Conservation (phyloP, 2,329 filamentous ascomycete genomes). For the Cladobotryum protrusum region DNA sequence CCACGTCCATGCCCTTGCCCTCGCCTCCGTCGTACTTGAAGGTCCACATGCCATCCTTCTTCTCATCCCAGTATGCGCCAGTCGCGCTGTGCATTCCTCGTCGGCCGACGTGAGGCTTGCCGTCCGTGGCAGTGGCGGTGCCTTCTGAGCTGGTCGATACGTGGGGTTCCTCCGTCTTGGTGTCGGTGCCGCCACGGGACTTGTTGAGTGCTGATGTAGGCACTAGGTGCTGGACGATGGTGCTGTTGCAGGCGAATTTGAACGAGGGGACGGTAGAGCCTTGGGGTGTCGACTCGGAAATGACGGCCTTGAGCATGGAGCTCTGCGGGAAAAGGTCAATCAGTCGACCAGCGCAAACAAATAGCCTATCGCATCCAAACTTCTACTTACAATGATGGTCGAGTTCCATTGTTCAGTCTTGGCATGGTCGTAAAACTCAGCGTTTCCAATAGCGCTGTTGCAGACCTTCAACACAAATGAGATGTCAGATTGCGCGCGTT, state of each 20-base stretch:
- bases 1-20: conserved; percentile 61
- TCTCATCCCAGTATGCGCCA: conserved; percentile 84
- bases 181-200: conserved; percentile 45
- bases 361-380: conserved; percentile 9
- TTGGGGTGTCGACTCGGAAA: conserved; percentile 63
- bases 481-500: background rate
- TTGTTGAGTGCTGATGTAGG: conserved; percentile 60
- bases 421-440: conserved; percentile 78
- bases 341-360: conserved; percentile 7
- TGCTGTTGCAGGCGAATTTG: conserved; percentile 97
- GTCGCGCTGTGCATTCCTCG: conserved; percentile 86
- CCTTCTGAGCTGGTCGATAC: conserved; percentile 48
- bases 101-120: conserved; percentile 69
- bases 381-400: conserved; percentile 70
- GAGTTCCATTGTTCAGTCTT: conserved; percentile 87
- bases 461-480: conserved; percentile 57
- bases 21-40: conserved; percentile 74
- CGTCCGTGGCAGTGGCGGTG: conserved; percentile 48
- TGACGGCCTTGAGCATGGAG: conserved; percentile 68
- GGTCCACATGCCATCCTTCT: conserved; percentile 84
- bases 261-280: conserved; percentile 56
- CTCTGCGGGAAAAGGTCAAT: conserved; percentile 44
- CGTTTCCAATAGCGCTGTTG: conserved; percentile 65
- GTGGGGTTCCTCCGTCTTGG: conserved; percentile 43
- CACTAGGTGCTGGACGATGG: conserved; percentile 89